phyloP scores from a whole-genome alignment of 306 rosid species.

The Cicer yamashitae region DNA sequence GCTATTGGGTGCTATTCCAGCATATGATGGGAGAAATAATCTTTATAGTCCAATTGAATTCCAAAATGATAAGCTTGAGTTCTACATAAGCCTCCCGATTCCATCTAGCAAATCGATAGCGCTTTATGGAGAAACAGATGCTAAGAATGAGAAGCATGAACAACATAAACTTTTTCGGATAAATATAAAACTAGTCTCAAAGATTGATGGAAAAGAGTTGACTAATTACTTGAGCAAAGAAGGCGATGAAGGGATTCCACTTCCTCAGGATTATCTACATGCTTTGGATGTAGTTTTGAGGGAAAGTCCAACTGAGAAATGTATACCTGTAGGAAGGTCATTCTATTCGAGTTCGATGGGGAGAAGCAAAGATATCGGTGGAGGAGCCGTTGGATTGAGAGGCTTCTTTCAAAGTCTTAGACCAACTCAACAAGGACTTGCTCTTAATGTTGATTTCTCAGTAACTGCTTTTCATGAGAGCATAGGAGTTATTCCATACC shows the following conservation, averaged over 20 bases:
- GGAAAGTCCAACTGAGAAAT: constrained; percentile 85
- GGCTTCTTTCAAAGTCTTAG: constrained; percentile 99
- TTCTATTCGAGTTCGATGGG: constrained; percentile 82
- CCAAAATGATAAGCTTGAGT: constrained; percentile 81
- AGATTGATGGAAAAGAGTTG: constrained; percentile 76
- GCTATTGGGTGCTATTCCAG: constrained; percentile 81
- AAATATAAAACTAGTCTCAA: constrained; percentile 80
- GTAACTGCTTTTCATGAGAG: constrained; percentile 97
- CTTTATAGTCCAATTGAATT: constrained; percentile 90
- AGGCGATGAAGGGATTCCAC: constrained; percentile 84
- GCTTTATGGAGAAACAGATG: constrained; percentile 54
- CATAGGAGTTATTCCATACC: constrained; percentile 81
- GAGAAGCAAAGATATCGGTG: constrained; percentile 86
- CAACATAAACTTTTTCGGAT: constrained; percentile 71
- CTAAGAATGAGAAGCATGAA: constrained; percentile 55
- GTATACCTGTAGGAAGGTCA: constrained; percentile 85
- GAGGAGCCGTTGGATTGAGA: constrained; percentile 93
- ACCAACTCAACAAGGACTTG: constrained; percentile 96
- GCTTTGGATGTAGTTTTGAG: constrained; percentile 93
- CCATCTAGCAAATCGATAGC: constrained; percentile 52
- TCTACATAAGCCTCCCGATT: constrained; percentile 78
- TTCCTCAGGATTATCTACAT: constrained; percentile 97
- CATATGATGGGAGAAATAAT: constrained; percentile 91
- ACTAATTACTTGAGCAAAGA: constrained; percentile 74
- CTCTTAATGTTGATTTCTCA: constrained; percentile 90